A percentile compares a stretch with the other conserved stretches of the same genome.
These are phyloP conservation scores for Starmerella riodocensis DNA, from an alignment of 805 yeast genomes.

Conservation along the genomic window DNA sequence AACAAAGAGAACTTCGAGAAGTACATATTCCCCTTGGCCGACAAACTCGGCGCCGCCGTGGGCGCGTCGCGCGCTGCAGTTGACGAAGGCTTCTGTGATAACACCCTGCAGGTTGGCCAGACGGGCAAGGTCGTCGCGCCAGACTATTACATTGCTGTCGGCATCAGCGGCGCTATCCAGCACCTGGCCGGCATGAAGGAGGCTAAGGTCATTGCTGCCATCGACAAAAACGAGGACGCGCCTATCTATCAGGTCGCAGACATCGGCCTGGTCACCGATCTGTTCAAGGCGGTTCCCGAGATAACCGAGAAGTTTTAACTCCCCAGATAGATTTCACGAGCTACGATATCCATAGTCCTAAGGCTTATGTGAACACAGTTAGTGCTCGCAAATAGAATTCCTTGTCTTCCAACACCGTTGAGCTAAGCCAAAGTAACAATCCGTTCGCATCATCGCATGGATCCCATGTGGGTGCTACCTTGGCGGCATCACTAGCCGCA, in stretches of 20 bases:
- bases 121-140: constrained; percentile 98
- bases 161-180: constrained; percentile 94
- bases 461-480: too few species aligned
- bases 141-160: constrained; percentile 82
- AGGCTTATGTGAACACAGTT: too few species aligned
- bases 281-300: constrained; percentile 81
- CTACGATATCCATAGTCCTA: not conserved
- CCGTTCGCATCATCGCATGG: too few species aligned
- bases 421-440: too few species aligned
- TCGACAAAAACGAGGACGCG: constrained; percentile 87
- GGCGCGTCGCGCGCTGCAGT: constrained; percentile 99
- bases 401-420: too few species aligned
- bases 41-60: constrained; percentile 73
- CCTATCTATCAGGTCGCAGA: constrained; percentile 90
- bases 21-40: constrained; percentile 71
- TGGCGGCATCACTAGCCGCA: too few species aligned
- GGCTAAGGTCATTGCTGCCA: constrained; percentile 82
- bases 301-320: constrained; percentile 46
- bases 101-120: constrained; percentile 93
- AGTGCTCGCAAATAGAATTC: too few species aligned
- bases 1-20: constrained; percentile 75
- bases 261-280: constrained; percentile 76
- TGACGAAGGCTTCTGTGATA: constrained; percentile 89
- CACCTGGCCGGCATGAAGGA: constrained; percentile 98
- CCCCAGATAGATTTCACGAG: not conserved